A percentile compares a stretch with the other conserved stretches of the same genome.
phyloP scores from a whole-genome alignment of 208 protist species.

The Acanthamoeba castellanii region DNA sequence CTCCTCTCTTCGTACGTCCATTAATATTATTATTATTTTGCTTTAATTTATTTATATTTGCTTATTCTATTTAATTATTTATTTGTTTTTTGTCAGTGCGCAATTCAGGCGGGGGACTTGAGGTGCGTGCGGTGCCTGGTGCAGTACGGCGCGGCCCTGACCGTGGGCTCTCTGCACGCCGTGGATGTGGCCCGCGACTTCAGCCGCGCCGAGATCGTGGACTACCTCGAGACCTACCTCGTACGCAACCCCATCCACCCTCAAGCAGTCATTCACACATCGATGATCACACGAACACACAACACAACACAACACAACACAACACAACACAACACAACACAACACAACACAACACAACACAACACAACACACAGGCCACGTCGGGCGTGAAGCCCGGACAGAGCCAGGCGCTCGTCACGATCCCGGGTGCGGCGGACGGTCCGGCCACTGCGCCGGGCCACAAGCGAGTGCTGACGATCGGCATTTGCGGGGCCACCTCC shows the following conservation, averaged over 20 bases:
- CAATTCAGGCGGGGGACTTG: not conserved
- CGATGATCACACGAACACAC: no score
- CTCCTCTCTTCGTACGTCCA: not conserved
- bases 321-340: no score
- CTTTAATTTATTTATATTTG: no score
- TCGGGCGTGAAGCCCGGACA: not conserved
- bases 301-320: no score
- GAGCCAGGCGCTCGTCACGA: not conserved
- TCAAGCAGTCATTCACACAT: no score
- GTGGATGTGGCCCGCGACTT: not conserved
- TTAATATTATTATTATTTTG: not conserved
- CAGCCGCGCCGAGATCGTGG: not conserved
- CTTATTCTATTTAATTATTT: no score
- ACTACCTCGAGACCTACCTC: not conserved
- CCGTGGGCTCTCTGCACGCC: not conserved
- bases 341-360: no score
- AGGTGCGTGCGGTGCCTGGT: constrained; percentile 1
- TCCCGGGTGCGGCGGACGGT: not conserved
- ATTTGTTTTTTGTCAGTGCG: not conserved
- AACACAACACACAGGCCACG: not conserved
- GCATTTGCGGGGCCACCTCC: constrained; percentile 33
- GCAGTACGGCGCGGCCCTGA: not conserved
- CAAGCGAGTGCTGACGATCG: not conserved
- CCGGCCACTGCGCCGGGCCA: not conserved
- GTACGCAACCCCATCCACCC: not conserved